Conservation (phyloP, 257 asterid species). For the Solanum boliviense region DNA sequence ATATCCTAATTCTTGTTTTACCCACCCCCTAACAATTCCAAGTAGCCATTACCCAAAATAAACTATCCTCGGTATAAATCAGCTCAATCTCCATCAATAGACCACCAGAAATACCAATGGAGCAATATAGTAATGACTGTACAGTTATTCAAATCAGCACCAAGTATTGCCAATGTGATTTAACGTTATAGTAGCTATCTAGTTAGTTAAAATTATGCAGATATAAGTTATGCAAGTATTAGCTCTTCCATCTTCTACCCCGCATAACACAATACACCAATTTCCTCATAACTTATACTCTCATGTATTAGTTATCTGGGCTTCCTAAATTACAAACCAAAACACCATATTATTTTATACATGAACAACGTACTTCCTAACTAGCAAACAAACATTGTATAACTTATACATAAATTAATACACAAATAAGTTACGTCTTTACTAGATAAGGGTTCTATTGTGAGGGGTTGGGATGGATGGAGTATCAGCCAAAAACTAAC, state of each 20-base stretch:
- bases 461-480: not conserved
- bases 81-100: not conserved
- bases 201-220: not conserved
- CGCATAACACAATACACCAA: not conserved
- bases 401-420: not conserved
- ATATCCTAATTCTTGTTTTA: not conserved
- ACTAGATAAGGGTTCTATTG: not conserved
- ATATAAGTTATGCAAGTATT: not conserved
- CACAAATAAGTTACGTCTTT: not conserved
- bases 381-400: not conserved
- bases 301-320: not conserved
- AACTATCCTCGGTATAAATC: not conserved
- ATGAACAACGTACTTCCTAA: not conserved
- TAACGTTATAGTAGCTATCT: not conserved
- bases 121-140: not conserved
- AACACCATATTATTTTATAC: not conserved
- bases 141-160: not conserved
- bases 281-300: not conserved
- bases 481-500: slow-evolving; percentile 26
- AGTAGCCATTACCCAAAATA: not conserved
- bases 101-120: not conserved
- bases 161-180: not conserved
- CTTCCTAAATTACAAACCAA: not conserved
- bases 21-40: not conserved
- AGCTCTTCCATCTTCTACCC: not conserved